Evolutionary conservation across 169 alveolate species (phyloP), one percentile per base, ranked within the genome.

Genomic region (Eimeria sp.): DNA sequence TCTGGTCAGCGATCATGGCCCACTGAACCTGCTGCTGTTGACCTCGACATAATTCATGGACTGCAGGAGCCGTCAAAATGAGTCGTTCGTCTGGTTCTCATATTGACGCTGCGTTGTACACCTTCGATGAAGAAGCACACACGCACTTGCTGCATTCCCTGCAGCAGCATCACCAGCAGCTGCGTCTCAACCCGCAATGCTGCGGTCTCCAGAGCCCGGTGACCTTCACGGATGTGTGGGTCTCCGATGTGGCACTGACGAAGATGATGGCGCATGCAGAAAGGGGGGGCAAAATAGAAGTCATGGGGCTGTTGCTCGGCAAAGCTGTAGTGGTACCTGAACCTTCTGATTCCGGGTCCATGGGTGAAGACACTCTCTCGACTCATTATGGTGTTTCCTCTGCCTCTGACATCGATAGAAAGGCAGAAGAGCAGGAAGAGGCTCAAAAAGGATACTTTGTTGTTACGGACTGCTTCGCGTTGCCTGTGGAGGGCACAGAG

Each of bases 271-370:
- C 97, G 97, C 99, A 98, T 93, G 99, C 99, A 46, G 96, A 97
- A 89, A 77, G 97, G 78, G 99, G 99, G 46, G 99, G 98, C 8
- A 97, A 96, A 43, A 94, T 97, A 62, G 99, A 99, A 76, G 99
- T 99, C 64, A 99, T 99, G 99, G 99, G 99, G 37, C 97, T 99
- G n/a, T 97, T 98, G 98, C 98, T 98, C 90, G 99, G 99, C 54
- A 98, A 98, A 96, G 98, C 97, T 43, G 85, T 90, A 33, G 88
- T 49, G 66, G 27, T 64, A 37, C 60, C 90, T 13, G 76, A 56
- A n/a, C 37, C 90, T 18, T 2, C n/a, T 46, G 77, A n/a, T n/a
- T 40, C 33, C 60, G 77, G 90, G 74, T 37, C 66, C 8, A 27
- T 52, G 74, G 43, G 64, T 33, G 52, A 37, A 33, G 62, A 25